Evolutionary conservation across 164 flowering plant species (phyloP).

Genomic region (Euptelea pleiosperma): DNA sequence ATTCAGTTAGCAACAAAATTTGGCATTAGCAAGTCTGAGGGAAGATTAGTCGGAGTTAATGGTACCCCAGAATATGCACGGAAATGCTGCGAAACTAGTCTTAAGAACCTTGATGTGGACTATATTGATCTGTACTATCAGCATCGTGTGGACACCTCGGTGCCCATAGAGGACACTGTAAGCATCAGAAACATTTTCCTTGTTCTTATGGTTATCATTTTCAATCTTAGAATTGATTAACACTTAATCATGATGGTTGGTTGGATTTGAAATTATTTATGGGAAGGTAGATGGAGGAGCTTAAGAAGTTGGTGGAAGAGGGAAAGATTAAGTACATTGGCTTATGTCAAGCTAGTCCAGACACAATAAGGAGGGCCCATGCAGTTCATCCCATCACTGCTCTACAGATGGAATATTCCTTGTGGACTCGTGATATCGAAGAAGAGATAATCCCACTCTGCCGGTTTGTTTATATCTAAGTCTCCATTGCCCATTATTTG

Average conservation of each 20-base stretch:
- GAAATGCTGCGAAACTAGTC: slow-evolving; percentile 55
- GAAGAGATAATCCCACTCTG: slow-evolving; percentile 52
- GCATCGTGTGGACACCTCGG: slow-evolving; percentile 49
- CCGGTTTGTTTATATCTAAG: too few relatives aligned
- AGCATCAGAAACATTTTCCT: slow-evolving; percentile 1
- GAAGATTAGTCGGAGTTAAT: slow-evolving; percentile 13
- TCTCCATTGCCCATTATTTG: too few relatives aligned
- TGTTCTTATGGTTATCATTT: too few relatives aligned
- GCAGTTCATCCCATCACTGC: slow-evolving; percentile 68
- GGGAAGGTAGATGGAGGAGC: slow-evolving; percentile 50
- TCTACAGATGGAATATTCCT: slow-evolving; percentile 51
- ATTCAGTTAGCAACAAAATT: slow-evolving; percentile 24
- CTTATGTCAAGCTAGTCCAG: too few relatives aligned
- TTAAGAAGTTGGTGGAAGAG: slow-evolving; percentile 54
- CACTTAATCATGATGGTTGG: too few relatives aligned
- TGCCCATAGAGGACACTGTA: too few relatives aligned
- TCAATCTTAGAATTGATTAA: too few relatives aligned
- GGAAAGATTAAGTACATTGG: slow-evolving; percentile 55
- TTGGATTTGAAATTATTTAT: too few relatives aligned
- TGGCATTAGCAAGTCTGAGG: not conserved
- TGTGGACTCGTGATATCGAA: slow-evolving; percentile 58
- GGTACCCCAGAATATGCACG: slow-evolving; percentile 60
- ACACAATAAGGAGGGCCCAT: too few relatives aligned
- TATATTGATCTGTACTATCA: slow-evolving; percentile 63
- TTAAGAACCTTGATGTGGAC: slow-evolving; percentile 52